Percentiles rank a stretch among this genome's conserved stretches.
Evolutionary conservation across 257 asterid species (phyloP).

Genomic region (Ilex aquifolium): DNA sequence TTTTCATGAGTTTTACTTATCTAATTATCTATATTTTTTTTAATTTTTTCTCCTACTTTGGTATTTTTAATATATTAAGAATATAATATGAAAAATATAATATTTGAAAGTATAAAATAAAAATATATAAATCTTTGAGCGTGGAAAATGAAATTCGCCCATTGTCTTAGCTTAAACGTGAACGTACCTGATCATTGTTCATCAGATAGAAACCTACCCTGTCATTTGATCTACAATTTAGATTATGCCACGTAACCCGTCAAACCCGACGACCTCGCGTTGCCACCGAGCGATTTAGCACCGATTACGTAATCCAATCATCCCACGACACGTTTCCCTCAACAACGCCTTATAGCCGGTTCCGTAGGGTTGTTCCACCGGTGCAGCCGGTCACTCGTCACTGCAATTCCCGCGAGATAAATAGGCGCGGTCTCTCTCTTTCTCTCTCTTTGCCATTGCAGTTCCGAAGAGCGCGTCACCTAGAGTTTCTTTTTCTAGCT

Average conservation of each 20-base stretch:
- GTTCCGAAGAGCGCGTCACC: neutral
- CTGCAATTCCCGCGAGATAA: constrained; percentile 55
- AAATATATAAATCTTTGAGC: too few relatives aligned
- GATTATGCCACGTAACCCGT: constrained; percentile 34
- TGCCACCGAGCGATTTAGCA: constrained; percentile 50
- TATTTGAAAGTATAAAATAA: too few relatives aligned
- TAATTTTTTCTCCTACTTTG: too few relatives aligned
- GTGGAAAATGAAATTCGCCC: too few relatives aligned
- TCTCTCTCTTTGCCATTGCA: neutral
- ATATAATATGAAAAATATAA: too few relatives aligned
- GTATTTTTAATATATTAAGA: too few relatives aligned
- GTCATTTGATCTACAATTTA: constrained; percentile 14
- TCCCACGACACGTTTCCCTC: constrained; percentile 27
- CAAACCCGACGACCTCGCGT: constrained; percentile 25
- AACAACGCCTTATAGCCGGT: constrained; percentile 36
- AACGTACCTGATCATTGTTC: too few relatives aligned
- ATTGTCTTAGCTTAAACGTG: too few relatives aligned
- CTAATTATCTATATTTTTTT: too few relatives aligned
- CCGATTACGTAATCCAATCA: constrained; percentile 13
- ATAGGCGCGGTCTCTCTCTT: constrained; percentile 20
- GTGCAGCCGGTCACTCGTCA: constrained; percentile 34
- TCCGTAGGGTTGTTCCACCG: constrained; percentile 27
- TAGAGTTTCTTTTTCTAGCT: neutral
- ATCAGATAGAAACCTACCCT: too few relatives aligned
- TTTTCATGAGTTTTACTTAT: too few relatives aligned